phyloP scores from a whole-genome alignment of 257 asterid species.

The Thymus quinquecostatus region DNA sequence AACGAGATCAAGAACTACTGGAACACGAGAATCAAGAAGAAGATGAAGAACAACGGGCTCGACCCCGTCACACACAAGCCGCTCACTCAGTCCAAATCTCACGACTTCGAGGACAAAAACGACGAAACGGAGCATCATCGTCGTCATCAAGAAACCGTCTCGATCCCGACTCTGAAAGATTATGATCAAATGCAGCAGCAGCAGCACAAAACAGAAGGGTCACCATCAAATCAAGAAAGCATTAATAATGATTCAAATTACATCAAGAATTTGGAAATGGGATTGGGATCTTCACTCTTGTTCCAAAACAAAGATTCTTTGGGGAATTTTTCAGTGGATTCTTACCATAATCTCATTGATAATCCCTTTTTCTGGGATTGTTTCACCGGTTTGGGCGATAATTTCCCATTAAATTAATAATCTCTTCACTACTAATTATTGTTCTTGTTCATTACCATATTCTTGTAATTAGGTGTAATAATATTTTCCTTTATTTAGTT shows the following conservation, averaged over 20 bases:
- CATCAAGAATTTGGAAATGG: conserved; percentile 28
- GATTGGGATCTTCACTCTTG: conserved; percentile 35
- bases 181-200: conserved; percentile 31
- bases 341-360: conserved; percentile 57
- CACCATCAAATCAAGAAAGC: conserved; percentile 19
- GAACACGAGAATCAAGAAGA: conserved; percentile 49
- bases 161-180: conserved; percentile 20
- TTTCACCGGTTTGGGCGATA: conserved; percentile 43
- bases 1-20: conserved; percentile 47
- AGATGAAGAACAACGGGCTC: conserved; percentile 38
- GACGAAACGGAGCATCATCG: conserved; percentile 14
- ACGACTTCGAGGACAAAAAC: not conserved
- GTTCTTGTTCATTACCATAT: not conserved
- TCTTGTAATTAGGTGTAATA: conserved; percentile 5
- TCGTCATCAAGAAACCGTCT: conserved; percentile 18
- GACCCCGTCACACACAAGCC: conserved; percentile 45
- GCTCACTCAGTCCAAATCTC: conserved; percentile 2
- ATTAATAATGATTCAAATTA: not conserved
- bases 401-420: conserved; percentile 41
- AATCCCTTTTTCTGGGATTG: conserved; percentile 67
- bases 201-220: conserved; percentile 9
- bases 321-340: conserved; percentile 38
- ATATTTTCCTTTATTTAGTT: not conserved
- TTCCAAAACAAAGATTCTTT: conserved; percentile 29
- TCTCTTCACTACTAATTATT: not conserved